These are phyloP conservation scores for Gossypium herbaceum DNA, from an alignment of 345 rosid species.

Conservation along the genomic window DNA sequence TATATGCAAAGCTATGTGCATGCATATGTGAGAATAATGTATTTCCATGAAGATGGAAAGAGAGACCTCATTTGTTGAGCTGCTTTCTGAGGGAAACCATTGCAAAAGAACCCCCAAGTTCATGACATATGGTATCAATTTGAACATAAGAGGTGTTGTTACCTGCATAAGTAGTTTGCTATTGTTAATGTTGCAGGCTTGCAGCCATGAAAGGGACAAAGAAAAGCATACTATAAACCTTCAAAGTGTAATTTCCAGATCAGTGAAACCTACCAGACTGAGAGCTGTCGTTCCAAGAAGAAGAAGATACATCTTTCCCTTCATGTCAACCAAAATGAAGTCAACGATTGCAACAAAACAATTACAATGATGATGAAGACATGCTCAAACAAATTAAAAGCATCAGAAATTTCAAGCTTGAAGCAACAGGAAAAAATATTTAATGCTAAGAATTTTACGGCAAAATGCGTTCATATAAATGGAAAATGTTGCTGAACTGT, in stretches of 20 bases:
- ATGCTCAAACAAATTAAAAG: constrained; percentile 1
- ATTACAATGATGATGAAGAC: neutral
- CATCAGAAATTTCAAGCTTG: too few species aligned
- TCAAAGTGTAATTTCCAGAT: neutral
- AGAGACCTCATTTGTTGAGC: constrained; percentile 28
- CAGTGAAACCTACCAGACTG: constrained; percentile 4
- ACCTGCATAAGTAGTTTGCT: neutral
- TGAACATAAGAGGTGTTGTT: constrained; percentile 3
- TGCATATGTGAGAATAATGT: neutral
- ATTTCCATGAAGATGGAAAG: neutral
- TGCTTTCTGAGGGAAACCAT: constrained; percentile 1
- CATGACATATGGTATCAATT: neutral
- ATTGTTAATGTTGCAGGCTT: neutral
- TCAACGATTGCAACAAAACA: constrained; percentile 7
- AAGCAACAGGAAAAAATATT: too few species aligned
- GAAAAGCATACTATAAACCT: constrained; percentile 5
- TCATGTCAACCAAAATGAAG: constrained; percentile 25
- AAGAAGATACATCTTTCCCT: constrained; percentile 99
- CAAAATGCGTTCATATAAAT: neutral
- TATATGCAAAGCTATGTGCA: neutral
- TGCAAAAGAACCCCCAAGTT: constrained; percentile 5
- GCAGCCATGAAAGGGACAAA: neutral
- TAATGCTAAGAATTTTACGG: neutral
- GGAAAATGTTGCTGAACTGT: neutral
- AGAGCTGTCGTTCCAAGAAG: constrained; percentile 38